phyloP scores from a whole-genome alignment of 176 grass and related monocot species.

The Cymbopogon citratus region DNA sequence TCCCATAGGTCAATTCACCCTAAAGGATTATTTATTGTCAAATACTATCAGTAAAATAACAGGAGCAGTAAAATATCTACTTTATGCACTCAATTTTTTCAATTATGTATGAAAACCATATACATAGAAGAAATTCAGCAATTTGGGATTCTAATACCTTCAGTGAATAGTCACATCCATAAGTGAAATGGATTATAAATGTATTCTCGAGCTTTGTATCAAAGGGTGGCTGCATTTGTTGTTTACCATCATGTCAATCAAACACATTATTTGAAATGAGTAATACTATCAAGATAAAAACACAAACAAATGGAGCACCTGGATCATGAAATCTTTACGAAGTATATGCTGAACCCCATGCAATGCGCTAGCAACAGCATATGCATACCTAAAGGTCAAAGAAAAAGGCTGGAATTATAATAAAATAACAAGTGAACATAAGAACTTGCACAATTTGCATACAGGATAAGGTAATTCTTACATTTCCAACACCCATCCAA shows the following conservation, averaged over 20 bases:
- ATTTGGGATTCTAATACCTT: slow-evolving; percentile 53
- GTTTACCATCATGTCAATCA: slow-evolving; percentile 8
- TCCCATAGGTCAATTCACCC: slow-evolving; percentile 81
- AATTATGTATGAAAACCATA: slow-evolving; percentile 11
- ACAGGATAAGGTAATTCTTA: slow-evolving; percentile 33
- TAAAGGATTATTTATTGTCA: slow-evolving; percentile 16
- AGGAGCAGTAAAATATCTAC: background rate
- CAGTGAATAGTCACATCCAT: slow-evolving; percentile 76
- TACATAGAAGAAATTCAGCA: background rate
- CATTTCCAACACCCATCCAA: slow-evolving; percentile 99
- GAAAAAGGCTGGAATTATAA: slow-evolving; percentile 5
- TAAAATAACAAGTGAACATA: slow-evolving; percentile 10
- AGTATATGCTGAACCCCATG: slow-evolving; percentile 95
- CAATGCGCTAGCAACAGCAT: slow-evolving; percentile 92
- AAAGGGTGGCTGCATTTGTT: slow-evolving; percentile 45
- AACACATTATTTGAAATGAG: background rate
- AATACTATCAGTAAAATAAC: slow-evolving; percentile 4
- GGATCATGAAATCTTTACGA: slow-evolving; percentile 96
- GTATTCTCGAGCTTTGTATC: slow-evolving; percentile 43
- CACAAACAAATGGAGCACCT: slow-evolving; percentile 38
- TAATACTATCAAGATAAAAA: background rate
- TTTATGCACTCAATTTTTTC: background rate
- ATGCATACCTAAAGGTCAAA: slow-evolving; percentile 74
- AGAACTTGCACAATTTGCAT: slow-evolving; percentile 16
- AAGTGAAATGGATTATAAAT: slow-evolving; percentile 87